Percentiles rank a stretch among this genome's conserved stretches.
phyloP scores from a whole-genome alignment of 208 protist genomes.

The Wallacemonas sp. region DNA sequence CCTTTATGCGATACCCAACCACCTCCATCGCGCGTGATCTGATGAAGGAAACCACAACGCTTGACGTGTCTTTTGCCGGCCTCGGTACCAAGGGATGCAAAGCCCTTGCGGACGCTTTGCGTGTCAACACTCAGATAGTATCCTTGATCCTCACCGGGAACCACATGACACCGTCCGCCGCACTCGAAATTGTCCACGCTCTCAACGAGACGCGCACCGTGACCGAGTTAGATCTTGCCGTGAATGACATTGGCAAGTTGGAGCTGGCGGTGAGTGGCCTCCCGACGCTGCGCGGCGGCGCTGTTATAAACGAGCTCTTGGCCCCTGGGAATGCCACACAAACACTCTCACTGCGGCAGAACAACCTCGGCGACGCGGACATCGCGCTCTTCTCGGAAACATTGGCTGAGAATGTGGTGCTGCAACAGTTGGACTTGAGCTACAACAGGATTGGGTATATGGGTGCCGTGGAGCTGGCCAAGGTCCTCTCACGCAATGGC shows the following conservation, averaged over 20 bases:
- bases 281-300: conserved; percentile 38
- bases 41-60: conserved; percentile 39
- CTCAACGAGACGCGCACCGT: conserved; percentile 60
- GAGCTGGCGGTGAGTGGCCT: conserved; percentile 23
- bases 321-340: conserved; percentile 44
- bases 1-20: conserved; percentile 81
- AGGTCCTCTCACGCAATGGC: conserved; percentile 75
- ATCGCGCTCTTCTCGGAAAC: conserved; percentile 62
- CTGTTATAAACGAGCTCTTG: conserved; percentile 67
- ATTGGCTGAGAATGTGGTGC: conserved; percentile 74
- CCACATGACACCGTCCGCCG: conserved; percentile 70
- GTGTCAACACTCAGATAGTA: conserved; percentile 62
- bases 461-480: conserved; percentile 69
- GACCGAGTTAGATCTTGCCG: conserved; percentile 65
- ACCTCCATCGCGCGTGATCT: conserved; percentile 62
- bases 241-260: conserved; percentile 67
- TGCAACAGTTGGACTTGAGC: conserved; percentile 81
- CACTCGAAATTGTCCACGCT: conserved; percentile 58
- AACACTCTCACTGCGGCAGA: conserved; percentile 65
- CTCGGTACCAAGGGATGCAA: conserved; percentile 67
- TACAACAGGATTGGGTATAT: conserved; percentile 86
- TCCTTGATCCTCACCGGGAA: conserved; percentile 75
- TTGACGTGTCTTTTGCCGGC: conserved; percentile 75
- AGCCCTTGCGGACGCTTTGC: conserved; percentile 74
- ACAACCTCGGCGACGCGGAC: conserved; percentile 75